Percentiles rank a stretch among this genome's conserved stretches.
Evolutionary conservation across 2,329 filamentous ascomycete genomes (phyloP).

Genomic region (Aureobasidium leucospermi): DNA sequence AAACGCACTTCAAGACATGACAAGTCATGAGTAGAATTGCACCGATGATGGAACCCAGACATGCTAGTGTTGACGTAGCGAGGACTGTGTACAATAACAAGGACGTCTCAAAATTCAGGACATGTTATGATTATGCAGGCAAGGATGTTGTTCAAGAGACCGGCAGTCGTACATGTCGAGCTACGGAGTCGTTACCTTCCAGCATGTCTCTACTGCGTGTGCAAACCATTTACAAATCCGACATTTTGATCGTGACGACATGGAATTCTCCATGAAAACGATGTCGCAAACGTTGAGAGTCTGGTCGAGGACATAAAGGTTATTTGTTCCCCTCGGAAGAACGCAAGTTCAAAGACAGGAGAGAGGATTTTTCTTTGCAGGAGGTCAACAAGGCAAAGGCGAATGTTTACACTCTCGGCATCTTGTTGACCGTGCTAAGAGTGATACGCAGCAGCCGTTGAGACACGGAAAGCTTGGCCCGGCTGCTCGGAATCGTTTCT

Average conservation of each 20-base stretch:
- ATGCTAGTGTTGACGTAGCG: background rate
- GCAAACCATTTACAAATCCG: background rate
- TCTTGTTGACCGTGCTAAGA: slow-evolving; percentile 1
- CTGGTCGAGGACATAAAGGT: background rate
- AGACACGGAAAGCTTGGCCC: slow-evolving; percentile 10
- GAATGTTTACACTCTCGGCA: slow-evolving; percentile 2
- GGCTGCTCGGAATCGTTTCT: slow-evolving; percentile 8
- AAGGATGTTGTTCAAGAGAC: background rate
- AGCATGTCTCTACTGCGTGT: background rate
- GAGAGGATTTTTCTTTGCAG: background rate
- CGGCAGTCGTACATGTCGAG: background rate
- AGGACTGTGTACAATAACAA: background rate
- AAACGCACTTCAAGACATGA: slow-evolving; percentile 1
- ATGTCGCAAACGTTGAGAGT: background rate
- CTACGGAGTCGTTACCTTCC: slow-evolving; percentile 1
- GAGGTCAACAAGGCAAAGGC: background rate
- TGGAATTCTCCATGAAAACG: background rate
- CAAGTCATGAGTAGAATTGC: slow-evolving; percentile 1
- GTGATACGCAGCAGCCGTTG: slow-evolving; percentile 9
- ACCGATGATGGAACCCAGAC: background rate
- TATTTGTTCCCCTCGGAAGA: background rate
- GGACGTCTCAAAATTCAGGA: background rate
- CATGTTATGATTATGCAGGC: background rate
- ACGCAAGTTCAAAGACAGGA: background rate
- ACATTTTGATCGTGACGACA: background rate